phyloP scores from a whole-genome alignment of 2,329 filamentous ascomycete species.

The Ilyonectria destructans region DNA sequence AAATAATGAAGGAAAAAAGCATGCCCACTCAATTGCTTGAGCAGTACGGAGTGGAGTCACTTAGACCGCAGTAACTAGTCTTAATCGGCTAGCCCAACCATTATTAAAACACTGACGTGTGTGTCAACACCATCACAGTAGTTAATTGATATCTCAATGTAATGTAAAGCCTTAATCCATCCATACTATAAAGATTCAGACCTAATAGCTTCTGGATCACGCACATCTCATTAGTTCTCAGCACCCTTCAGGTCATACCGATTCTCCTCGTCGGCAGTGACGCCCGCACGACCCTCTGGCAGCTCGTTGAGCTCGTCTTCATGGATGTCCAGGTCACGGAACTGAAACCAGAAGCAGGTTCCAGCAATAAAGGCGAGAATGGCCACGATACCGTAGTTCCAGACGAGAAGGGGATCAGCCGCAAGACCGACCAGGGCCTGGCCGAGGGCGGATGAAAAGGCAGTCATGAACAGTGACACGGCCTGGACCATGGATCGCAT shows the following conservation, averaged over 20 bases:
- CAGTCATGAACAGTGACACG: conserved; percentile 78
- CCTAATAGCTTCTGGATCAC: background rate
- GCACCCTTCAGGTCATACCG: conserved; percentile 36
- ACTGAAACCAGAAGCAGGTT: conserved; percentile 77
- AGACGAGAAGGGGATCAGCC: conserved; percentile 77
- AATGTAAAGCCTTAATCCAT: no score
- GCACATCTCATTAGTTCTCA: conserved; percentile 4
- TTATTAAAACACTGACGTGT: no score
- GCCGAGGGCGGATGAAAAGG: conserved; percentile 78
- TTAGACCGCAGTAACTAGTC: no score
- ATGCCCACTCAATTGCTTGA: no score
- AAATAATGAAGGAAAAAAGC: no score
- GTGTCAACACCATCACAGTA: no score
- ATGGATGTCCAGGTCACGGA: conserved; percentile 72
- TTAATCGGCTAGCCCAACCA: no score
- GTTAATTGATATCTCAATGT: no score
- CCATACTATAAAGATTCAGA: no score
- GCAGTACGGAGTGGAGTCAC: no score
- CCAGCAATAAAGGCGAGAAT: conserved; percentile 76
- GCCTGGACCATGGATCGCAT: conserved; percentile 83
- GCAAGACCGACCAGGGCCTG: conserved; percentile 67
- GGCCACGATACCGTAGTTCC: conserved; percentile 81
- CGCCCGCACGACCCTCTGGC: conserved; percentile 53
- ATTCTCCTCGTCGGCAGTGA: conserved; percentile 42
- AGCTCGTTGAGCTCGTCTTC: conserved; percentile 80